These are phyloP conservation scores for Coemansia sp. DNA, from an alignment of 192 early-diverging fungal species.

Conservation along the genomic window DNA sequence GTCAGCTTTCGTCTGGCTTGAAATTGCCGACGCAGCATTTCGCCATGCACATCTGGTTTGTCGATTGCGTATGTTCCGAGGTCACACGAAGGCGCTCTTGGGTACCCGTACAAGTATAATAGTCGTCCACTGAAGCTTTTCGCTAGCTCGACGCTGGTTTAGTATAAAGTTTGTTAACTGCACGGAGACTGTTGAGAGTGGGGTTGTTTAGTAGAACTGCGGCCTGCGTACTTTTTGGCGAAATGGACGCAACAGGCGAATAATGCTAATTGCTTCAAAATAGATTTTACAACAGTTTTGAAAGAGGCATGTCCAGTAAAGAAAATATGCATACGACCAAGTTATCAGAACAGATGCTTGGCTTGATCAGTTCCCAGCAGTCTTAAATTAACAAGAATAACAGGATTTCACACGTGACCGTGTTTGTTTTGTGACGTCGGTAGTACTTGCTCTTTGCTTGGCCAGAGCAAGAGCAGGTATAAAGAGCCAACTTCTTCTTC, in stretches of 20 bases:
- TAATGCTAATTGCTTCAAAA: conserved; percentile 3
- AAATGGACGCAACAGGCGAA: not conserved
- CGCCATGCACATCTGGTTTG: conserved; percentile 27
- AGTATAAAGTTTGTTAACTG: not conserved
- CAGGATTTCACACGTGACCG: not conserved
- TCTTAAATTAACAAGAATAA: not conserved
- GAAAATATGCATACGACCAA: no score
- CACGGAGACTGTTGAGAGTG: not conserved
- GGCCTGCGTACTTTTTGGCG: not conserved
- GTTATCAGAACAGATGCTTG: no score
- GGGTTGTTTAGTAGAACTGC: not conserved
- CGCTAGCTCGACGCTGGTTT: not conserved
- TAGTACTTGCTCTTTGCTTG: not conserved
- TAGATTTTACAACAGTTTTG: not conserved
- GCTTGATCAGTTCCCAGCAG: no score
- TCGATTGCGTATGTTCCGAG: conserved; percentile 16
- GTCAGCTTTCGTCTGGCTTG: conserved; percentile 17
- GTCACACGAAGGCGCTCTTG: not conserved
- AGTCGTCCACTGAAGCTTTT: not conserved
- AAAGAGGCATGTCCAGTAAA: not conserved
- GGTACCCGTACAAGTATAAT: conserved; percentile 33
- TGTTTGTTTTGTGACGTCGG: not conserved
- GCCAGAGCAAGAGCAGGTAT: no score
- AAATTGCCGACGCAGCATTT: conserved; percentile 30
- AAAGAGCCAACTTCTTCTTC: not conserved